Percentiles rank a stretch among this genome's conserved stretches.
These are phyloP conservation scores for Colletotrichum musicola DNA, from an alignment of 2,329 filamentous ascomycete species.

Conservation along the genomic window DNA sequence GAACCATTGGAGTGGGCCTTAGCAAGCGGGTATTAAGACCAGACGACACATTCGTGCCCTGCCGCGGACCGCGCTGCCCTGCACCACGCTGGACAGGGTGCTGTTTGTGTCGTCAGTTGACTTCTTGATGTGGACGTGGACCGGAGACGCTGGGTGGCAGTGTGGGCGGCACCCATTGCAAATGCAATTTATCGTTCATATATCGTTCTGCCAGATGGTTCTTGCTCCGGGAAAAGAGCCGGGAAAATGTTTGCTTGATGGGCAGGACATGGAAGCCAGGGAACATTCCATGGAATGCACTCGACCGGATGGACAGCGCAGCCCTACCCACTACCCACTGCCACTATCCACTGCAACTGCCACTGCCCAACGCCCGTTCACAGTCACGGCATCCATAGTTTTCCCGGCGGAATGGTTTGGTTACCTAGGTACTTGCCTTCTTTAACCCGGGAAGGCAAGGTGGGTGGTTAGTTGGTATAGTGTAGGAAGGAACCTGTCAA, in stretches of 20 bases:
- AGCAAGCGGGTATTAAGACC: conserved; percentile 17
- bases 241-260: too few relatives aligned
- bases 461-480: too few relatives aligned
- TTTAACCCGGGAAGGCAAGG: too few relatives aligned
- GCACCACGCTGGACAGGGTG: too few relatives aligned
- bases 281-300: background rate
- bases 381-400: too few relatives aligned
- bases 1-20: conserved; percentile 33
- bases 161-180: conserved; percentile 8
- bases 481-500: too few relatives aligned
- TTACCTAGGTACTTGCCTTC: too few relatives aligned
- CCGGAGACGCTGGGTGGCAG: background rate
- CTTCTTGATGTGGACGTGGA: too few relatives aligned
- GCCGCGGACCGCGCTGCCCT: background rate
- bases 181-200: conserved; percentile 2
- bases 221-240: too few relatives aligned
- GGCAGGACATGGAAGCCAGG: background rate
- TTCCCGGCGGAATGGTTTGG: too few relatives aligned
- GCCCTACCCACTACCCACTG: background rate
- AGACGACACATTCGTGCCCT: conserved; percentile 19
- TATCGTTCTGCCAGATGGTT: background rate
- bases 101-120: background rate
- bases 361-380: too few relatives aligned
- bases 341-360: too few relatives aligned
- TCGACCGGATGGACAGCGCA: background rate